phyloP scores from a whole-genome alignment of 176 grass and related monocot species.

The Elymus sibiricus region DNA sequence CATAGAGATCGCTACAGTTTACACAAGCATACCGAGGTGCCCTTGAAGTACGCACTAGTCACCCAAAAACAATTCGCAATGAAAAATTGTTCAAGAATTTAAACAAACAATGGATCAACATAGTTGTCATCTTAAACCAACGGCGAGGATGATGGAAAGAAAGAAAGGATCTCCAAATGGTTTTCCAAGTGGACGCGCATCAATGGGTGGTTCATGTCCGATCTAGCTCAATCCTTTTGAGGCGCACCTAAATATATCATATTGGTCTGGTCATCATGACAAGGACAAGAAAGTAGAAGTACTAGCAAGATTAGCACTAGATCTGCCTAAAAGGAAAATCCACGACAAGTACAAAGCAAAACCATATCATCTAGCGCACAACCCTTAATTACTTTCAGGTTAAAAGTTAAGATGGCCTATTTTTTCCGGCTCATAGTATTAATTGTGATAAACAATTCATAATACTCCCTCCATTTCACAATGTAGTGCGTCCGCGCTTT shows the following conservation, averaged over 20 bases:
- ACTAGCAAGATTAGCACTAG: conserved; percentile 11
- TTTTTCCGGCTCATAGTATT: not conserved
- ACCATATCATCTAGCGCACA: not conserved
- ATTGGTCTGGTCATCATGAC: conserved; percentile 9
- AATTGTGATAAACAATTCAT: not conserved
- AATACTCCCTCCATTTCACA: no score
- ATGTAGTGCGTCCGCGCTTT: no score
- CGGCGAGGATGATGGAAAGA: not conserved
- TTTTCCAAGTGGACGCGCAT: conserved; percentile 4
- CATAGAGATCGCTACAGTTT: no score
- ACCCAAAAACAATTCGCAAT: not conserved
- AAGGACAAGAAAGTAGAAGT: conserved; percentile 18
- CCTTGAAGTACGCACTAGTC: not conserved
- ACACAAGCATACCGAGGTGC: not conserved
- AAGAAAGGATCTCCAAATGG: not conserved
- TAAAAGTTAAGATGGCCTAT: not conserved
- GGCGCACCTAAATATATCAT: not conserved
- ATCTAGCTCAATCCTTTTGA: not conserved
- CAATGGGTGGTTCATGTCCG: not conserved
- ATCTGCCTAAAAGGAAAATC: not conserved
- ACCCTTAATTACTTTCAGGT: not conserved
- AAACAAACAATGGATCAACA: not conserved
- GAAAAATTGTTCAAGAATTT: not conserved
- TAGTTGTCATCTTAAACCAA: not conserved
- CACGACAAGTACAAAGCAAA: not conserved